These are phyloP conservation scores for Picea glauca DNA, from an alignment of 75 land plant genomes.

Conservation along the genomic window DNA sequence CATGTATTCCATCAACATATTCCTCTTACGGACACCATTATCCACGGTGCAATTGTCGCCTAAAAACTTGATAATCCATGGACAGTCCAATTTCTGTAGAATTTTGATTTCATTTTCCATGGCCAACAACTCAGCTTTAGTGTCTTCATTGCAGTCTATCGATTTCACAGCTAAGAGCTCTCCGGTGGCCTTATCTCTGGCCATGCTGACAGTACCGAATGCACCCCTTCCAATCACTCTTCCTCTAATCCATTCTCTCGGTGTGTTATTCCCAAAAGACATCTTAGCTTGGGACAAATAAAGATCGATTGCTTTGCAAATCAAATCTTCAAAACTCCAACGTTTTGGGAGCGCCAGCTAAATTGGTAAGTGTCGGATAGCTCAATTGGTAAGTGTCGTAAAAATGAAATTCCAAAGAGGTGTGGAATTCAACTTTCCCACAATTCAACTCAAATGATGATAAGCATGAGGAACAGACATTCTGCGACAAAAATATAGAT, in stretches of 20 bases:
- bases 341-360: no score
- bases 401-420: no score
- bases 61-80: conserved; percentile 30
- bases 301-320: not conserved
- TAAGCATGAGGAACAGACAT: no score
- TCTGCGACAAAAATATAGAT: no score
- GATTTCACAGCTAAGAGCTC: conserved; percentile 56
- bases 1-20: conserved; percentile 66
- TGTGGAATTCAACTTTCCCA: no score
- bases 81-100: conserved; percentile 30
- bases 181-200: conserved; percentile 34
- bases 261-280: not conserved
- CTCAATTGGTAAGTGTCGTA: no score
- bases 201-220: conserved; percentile 47
- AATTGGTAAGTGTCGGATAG: no score
- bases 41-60: conserved; percentile 19
- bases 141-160: not conserved
- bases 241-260: conserved; percentile 39
- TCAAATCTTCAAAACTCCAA: not conserved
- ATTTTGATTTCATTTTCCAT: conserved; percentile 43
- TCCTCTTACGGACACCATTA: conserved; percentile 17
- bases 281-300: not conserved
- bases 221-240: conserved; percentile 41
- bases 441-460: no score
- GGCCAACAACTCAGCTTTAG: conserved; percentile 9